Conservation (phyloP, 441 rosid genomes). For the Arabidopsis hybrid region DNA sequence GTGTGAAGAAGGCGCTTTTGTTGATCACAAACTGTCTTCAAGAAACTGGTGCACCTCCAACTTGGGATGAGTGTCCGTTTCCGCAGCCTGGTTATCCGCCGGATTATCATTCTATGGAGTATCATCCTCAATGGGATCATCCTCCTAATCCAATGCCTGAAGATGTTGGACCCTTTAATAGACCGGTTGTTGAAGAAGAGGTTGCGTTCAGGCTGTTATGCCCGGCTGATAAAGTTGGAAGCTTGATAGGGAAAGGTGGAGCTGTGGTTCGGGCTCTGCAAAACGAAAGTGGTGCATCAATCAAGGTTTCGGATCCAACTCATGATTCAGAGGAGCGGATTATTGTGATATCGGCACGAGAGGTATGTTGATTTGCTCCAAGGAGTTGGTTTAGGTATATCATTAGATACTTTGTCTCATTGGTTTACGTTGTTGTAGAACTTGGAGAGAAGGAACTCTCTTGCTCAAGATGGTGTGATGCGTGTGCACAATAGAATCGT, state of each 20-base stretch:
- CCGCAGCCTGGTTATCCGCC: constrained; percentile 55
- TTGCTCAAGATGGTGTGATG: constrained; percentile 69
- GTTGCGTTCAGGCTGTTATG: constrained; percentile 59
- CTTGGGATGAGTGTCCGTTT: constrained; percentile 51
- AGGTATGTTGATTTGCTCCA: constrained; percentile 50
- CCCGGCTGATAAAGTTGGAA: constrained; percentile 72
- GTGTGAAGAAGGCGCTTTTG: constrained; percentile 60
- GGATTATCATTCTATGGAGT: constrained; percentile 50
- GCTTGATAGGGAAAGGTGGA: constrained; percentile 77
- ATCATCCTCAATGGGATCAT: constrained; percentile 54
- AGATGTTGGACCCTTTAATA: constrained; percentile 52
- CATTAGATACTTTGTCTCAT: background rate
- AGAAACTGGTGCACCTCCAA: constrained; percentile 52
- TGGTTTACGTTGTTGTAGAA: constrained; percentile 48
- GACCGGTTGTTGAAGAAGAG: constrained; percentile 63
- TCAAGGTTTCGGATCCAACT: constrained; percentile 60
- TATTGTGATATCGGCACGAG: constrained; percentile 66
- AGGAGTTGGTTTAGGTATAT: background rate
- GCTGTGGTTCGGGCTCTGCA: constrained; percentile 59
- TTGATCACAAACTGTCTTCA: constrained; percentile 53
- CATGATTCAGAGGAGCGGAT: constrained; percentile 64
- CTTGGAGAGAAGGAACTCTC: constrained; percentile 61
- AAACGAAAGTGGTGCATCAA: constrained; percentile 65
- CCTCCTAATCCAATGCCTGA: constrained; percentile 60
- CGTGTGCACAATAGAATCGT: constrained; percentile 64